Evolutionary conservation across 805 yeast species (phyloP).

Genomic region (Isabelozyma gotoi): DNA sequence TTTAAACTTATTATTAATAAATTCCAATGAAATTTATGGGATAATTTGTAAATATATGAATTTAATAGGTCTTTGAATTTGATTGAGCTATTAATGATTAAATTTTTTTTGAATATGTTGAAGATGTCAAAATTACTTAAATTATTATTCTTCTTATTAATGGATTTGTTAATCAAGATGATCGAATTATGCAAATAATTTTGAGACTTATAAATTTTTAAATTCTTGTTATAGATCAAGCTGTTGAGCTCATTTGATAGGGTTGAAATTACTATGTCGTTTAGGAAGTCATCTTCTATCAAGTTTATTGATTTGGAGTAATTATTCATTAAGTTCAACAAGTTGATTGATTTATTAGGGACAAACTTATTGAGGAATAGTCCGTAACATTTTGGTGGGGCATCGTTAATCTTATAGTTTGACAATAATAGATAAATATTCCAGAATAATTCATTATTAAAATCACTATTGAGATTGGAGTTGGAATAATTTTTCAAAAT

Average conservation of each 20-base stretch:
- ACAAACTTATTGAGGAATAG: constrained; percentile 16
- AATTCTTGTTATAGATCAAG: constrained; percentile 14
- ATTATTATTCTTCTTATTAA: constrained; percentile 12
- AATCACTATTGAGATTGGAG: constrained; percentile 3
- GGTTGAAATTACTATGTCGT: constrained; percentile 28
- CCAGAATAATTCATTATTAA: constrained; percentile 40
- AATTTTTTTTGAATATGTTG: constrained; percentile 45
- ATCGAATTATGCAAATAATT: constrained; percentile 52
- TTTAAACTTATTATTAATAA: constrained; percentile 45
- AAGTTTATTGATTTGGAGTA: constrained; percentile 22
- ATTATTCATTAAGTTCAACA: constrained; percentile 19
- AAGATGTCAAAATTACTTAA: constrained; percentile 24
- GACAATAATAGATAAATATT: constrained; percentile 48
- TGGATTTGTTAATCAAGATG: constrained; percentile 49
- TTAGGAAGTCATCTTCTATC: constrained; percentile 16
- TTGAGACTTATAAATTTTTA: constrained; percentile 32
- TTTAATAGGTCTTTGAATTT: constrained; percentile 50
- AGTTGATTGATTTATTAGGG: constrained; percentile 2
- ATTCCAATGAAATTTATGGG: constrained; percentile 41
- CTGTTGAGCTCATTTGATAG: constrained; percentile 34
- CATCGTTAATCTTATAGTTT: constrained; percentile 38
- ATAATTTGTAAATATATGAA: constrained; percentile 45
- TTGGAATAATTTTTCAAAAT: constrained; percentile 36
- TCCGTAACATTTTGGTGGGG: constrained; percentile 36
- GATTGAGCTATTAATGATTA: constrained; percentile 50